Conservation (phyloP, 192 early-diverging fungal genomes). For the Dissophora globulifera region DNA sequence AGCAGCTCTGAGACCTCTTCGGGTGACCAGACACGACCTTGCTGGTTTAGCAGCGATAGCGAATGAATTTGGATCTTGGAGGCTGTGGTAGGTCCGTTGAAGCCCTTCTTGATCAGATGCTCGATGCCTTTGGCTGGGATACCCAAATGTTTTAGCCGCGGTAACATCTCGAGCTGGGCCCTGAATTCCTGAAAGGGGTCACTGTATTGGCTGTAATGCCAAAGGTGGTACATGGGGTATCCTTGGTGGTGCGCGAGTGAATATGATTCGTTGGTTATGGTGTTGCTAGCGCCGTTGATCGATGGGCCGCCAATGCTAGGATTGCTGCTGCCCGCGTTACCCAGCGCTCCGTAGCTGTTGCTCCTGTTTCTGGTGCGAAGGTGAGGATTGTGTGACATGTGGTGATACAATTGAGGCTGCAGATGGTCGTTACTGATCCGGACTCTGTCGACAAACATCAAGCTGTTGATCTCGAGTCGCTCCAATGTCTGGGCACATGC, state of each 20-base stretch:
- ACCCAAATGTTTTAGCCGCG: constrained; percentile 34
- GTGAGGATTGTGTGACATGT: constrained; percentile 45
- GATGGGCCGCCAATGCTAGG: not conserved
- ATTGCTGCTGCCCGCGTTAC: not conserved
- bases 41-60: constrained; percentile 33
- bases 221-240: constrained; percentile 49
- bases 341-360: not conserved
- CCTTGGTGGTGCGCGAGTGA: constrained; percentile 37
- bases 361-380: constrained; percentile 17
- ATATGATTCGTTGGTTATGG: constrained; percentile 31
- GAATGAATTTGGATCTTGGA: constrained; percentile 33
- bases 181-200: constrained; percentile 29
- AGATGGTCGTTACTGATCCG: constrained; percentile 35
- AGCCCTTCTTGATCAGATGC: constrained; percentile 33
- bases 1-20: constrained; percentile 32
- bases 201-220: constrained; percentile 21
- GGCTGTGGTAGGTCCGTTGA: no score
- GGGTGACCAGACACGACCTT: constrained; percentile 29
- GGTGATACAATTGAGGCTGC: constrained; percentile 49
- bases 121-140: constrained; percentile 42
- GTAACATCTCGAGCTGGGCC: constrained; percentile 30
- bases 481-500: constrained; percentile 36
- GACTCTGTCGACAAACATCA: constrained; percentile 44
- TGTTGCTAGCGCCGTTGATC: no score
- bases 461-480: constrained; percentile 37